A percentile compares a stretch with the other conserved stretches of the same genome.
These are phyloP conservation scores for Kodamaea arcana DNA, from an alignment of 1,139 yeast genomes.

Conservation along the genomic window DNA sequence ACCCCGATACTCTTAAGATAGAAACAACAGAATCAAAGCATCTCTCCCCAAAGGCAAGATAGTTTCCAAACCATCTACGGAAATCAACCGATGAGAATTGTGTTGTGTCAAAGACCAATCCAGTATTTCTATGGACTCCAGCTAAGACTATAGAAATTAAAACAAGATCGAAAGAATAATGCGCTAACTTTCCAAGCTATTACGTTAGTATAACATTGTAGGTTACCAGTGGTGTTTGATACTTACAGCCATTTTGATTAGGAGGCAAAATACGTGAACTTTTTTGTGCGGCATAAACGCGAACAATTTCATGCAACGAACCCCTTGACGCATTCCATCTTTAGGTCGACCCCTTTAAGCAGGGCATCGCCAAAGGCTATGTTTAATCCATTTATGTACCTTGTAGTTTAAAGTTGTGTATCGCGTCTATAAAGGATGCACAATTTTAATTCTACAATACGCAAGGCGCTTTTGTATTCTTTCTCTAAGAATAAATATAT, in stretches of 20 bases:
- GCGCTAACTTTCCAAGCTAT: slow-evolving; percentile 52
- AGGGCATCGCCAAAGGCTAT: too few species aligned
- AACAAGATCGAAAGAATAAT: slow-evolving; percentile 56
- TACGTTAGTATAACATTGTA: slow-evolving; percentile 7
- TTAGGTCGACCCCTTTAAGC: too few species aligned
- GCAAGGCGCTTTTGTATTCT: too few species aligned
- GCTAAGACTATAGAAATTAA: slow-evolving; percentile 61
- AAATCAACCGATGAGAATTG: slow-evolving; percentile 49
- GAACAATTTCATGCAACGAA: too few species aligned
- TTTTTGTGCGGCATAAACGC: background rate
- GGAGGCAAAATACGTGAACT: background rate
- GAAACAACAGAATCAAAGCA: slow-evolving; percentile 45
- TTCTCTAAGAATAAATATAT: too few species aligned
- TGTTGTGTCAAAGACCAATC: slow-evolving; percentile 47
- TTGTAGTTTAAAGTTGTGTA: too few species aligned
- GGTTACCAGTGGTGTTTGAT: background rate
- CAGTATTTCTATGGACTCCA: slow-evolving; percentile 62
- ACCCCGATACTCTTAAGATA: slow-evolving; percentile 37
- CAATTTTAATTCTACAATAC: too few species aligned
- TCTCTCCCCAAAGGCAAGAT: slow-evolving; percentile 51
- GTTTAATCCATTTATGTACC: too few species aligned
- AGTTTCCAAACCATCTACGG: slow-evolving; percentile 50
- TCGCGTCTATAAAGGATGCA: too few species aligned
- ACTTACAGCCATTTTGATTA: background rate
- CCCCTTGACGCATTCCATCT: too few species aligned